Percentiles rank a stretch among this genome's conserved stretches.
Conservation (phyloP, 148 eudicot species). For the Camellia lanceoleosa region DNA sequence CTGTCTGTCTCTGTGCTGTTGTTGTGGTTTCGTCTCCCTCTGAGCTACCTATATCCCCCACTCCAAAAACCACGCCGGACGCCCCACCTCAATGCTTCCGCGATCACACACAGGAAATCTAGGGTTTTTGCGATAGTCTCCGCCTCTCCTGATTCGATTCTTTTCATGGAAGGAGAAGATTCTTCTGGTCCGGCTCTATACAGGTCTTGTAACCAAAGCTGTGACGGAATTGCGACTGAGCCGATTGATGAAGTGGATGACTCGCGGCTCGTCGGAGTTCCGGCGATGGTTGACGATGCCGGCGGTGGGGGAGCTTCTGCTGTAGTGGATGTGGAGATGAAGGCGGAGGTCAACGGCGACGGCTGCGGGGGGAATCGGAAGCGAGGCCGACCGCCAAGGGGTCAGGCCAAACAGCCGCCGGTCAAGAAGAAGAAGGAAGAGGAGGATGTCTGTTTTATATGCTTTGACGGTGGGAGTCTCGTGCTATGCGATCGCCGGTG, state of each 20-base stretch:
- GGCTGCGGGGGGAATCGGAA: conserved; percentile 35
- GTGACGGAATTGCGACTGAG: conserved; percentile 11
- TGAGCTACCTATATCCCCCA: conserved; percentile 28
- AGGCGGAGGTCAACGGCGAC: conserved; percentile 1
- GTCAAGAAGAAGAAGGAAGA: conserved; percentile 39
- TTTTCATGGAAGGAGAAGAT: conserved; percentile 23
- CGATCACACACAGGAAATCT: conserved; percentile 22
- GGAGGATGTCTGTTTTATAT: conserved; percentile 90
- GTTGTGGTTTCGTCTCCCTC: conserved; percentile 13
- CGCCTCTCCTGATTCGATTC: neutral
- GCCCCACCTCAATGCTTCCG: conserved; percentile 28
- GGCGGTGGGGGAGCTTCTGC: neutral
- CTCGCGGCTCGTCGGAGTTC: conserved; percentile 26
- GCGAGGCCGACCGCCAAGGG: conserved; percentile 71
- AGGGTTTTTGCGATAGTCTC: conserved; percentile 34
- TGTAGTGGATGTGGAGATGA: conserved; percentile 5
- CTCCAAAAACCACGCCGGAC: conserved; percentile 31
- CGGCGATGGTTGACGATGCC: conserved; percentile 8
- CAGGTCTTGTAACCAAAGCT: neutral
- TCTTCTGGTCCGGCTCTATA: neutral
- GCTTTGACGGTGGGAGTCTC: conserved; percentile 86
- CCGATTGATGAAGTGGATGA: conserved; percentile 21
- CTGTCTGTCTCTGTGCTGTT: conserved; percentile 12
- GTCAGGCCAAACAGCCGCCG: conserved; percentile 29
- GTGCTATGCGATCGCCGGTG: conserved; percentile 88